Evolutionary conservation across 2,329 filamentous ascomycete species (phyloP), one percentile per base, ranked within the genome.

Genomic region (Stachybotrys chartarum): DNA sequence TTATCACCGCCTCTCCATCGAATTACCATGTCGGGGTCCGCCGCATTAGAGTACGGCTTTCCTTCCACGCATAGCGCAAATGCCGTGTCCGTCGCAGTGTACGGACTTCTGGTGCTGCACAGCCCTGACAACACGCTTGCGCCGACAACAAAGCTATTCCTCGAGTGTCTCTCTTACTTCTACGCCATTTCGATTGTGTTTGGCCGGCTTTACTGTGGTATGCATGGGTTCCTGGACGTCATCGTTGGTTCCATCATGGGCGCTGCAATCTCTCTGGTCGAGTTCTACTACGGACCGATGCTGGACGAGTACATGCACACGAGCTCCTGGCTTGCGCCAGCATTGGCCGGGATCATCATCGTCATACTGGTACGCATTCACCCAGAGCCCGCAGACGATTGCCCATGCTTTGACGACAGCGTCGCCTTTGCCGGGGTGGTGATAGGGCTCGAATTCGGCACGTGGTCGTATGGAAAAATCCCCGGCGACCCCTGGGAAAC

Each of bases 21-120:
- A 54, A 97, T 99, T 69, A 97, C 92, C 61, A 97, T 97, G 92
- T 97, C 93, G 52, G 92, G 92, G 4, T 96, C 91, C 6, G 92
- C 90, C 4, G 91, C 93, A 10, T 81, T 99, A 54, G 94, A 99
- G 68, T 99, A 99, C 68, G 94, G 94, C 18, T 97, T 97, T 64
- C 94, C 94, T 0, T 97, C 92, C 8, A 97, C 94, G 0, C 94
- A 99, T 70, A 96, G 92, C 14, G 94, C 94, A 51, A 99, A 99
- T 70, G 94, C 94, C 2, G 89, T 97, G 7, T 97, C 93, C 0
- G 93, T 97, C 16, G 90, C 91, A 42, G 81, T 96, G 6, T 97
- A 96, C 69, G 86, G 82, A 32, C 76, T 97, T 7, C 79, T 92
- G 54, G 77, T 86, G 50, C 75, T 97, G 17, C 82, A 81, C 59